Evolutionary conservation across 2,329 filamentous ascomycete genomes (phyloP).

Genomic region (Teratosphaeria epicoccoides): DNA sequence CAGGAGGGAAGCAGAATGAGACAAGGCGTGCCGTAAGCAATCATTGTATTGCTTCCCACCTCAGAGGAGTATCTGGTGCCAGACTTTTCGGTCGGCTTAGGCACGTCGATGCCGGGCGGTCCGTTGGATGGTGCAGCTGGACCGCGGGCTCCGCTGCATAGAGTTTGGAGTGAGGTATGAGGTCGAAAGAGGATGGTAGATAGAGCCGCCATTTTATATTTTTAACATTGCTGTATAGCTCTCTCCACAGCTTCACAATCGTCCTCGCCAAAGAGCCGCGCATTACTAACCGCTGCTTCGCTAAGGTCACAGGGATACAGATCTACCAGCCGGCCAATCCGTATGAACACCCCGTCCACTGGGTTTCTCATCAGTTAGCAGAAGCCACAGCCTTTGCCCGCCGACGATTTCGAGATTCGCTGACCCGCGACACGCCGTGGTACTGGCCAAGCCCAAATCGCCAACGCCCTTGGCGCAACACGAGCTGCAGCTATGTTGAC

Average conservation of each 20-base stretch:
- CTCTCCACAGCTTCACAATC: neutral
- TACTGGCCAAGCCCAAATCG: neutral
- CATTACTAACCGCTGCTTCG: neutral
- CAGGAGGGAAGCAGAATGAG: neutral
- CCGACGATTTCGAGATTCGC: neutral
- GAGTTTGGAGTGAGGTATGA: neutral
- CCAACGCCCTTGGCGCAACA: neutral
- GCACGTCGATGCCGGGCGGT: neutral
- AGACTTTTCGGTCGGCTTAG: neutral
- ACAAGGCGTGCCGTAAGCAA: neutral
- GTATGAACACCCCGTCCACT: too few relatives aligned
- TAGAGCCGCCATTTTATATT: neutral
- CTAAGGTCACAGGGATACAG: neutral
- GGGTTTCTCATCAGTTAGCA: neutral
- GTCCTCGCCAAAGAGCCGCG: neutral
- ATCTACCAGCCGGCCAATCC: neutral
- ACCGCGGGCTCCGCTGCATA: neutral
- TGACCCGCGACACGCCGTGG: too few relatives aligned
- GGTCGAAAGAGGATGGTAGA: neutral
- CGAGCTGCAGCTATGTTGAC: neutral
- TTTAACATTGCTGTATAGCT: neutral
- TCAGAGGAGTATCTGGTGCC: neutral
- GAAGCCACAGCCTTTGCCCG: neutral
- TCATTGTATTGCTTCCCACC: too few relatives aligned
- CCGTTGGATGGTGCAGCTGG: neutral